Evolutionary conservation across 2,329 filamentous ascomycete genomes (phyloP), one percentile per base, ranked within the genome.

Genomic region (Septoria linicola): DNA sequence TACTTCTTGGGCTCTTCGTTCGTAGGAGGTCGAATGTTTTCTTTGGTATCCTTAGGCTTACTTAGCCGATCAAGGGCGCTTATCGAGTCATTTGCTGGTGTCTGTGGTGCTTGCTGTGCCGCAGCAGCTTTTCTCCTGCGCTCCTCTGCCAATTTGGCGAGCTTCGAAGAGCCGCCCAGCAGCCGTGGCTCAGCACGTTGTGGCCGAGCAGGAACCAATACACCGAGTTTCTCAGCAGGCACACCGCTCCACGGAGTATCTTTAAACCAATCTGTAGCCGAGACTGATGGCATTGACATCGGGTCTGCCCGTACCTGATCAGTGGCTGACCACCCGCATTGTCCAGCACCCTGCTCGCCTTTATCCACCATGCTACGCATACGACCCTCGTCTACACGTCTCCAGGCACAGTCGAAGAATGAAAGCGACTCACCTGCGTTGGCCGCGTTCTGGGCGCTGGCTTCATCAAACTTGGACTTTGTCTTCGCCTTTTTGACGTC

Each of bases 201-300:
- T 69, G 78, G 81, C 34, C 84, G 76, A 21, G 87, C 71, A 31
- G 63, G 56, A 8, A 91, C 80, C 13, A 85, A 77, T 13, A 76
- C 68, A 31, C 86, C 80, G 59, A 80, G 78, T 23, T 88, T 82
- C 40, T 85, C 71, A 32, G 70, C 62, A 17, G 90, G 88, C 8
- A 92, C 75, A 45, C 84, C 80, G 47, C 90, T 77, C 92, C 93
- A 99, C 1, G 91, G 88, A 66, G 87, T 87, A 65, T 95, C 91
- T 63, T 76, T 73, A 68, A 96, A 99, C 70, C 91, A 88, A 31
- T 80, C 76, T 52, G 75, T 69, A 48, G 77, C 73, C 32, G 72
- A 76, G 54, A 76, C 44, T 36, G 53, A 51, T 25, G 54, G 54
- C 35, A 50, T 39, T 30, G 41, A 30, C 45, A 16, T 45, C 31